Conservation (phyloP, 805 yeast species). For the Komagataella mondaviorum region DNA sequence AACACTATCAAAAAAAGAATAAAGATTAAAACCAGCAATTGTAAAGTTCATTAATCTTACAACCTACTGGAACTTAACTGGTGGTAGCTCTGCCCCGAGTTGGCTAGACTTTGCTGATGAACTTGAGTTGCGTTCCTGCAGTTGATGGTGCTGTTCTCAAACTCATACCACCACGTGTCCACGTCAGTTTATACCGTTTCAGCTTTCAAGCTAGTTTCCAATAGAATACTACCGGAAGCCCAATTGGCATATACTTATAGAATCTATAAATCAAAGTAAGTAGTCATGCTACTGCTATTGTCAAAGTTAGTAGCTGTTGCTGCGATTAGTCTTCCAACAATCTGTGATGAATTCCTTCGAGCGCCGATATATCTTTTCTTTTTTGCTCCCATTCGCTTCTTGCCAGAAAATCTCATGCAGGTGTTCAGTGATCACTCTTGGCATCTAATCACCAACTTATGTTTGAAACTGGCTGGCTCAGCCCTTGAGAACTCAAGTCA, state of each 20-base stretch:
- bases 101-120: too few relatives aligned
- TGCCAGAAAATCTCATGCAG: background rate
- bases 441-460: background rate
- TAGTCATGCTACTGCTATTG: too few relatives aligned
- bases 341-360: background rate
- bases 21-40: too few relatives aligned
- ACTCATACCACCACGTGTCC: background rate
- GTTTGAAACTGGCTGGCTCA: background rate
- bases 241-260: background rate
- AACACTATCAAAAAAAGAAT: too few relatives aligned
- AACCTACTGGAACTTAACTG: too few relatives aligned
- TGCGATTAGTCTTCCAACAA: too few relatives aligned
- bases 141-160: background rate
- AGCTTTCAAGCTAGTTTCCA: background rate
- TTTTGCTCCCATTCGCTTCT: background rate
- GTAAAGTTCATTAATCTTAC: too few relatives aligned
- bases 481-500: background rate
- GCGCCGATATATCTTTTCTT: background rate
- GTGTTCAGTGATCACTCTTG: background rate
- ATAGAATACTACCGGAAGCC: background rate
- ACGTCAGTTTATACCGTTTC: background rate
- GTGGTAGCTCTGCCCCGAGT: too few relatives aligned
- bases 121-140: too few relatives aligned
- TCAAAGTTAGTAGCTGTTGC: background rate
- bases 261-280: background rate